Base-by-base conservation (phyloP, 2,329 filamentous ascomycete species). In the Alternaria viburni region DNA sequence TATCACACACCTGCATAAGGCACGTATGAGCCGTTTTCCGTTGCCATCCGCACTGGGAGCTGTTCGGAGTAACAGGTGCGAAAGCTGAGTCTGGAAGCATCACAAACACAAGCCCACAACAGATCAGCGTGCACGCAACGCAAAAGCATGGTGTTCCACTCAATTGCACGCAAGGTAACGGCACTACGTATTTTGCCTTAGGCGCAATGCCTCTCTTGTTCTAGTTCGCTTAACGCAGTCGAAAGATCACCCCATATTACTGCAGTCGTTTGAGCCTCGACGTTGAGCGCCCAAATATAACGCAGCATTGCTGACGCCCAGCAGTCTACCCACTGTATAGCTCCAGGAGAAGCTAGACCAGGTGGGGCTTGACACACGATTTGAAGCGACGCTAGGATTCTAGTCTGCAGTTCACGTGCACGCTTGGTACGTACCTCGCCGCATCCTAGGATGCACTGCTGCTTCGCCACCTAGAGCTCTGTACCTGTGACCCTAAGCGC, bases 361-460 rank as follows among this genome's bases (percentile, higher is more conserved):
- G 41, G 52, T 62, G 49, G 45, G 44, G 52, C 45, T 57, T 46
- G 49, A 57, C 50, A 41, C 49, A 47, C 52, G 51, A 62, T 52
- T 67, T 67, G 55, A 44, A 59, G 28, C 54, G 32, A 50, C 46
- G 59, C 63, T 55, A 67, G 50, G 36, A 28, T 57, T 54, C 32
- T 57, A 62, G 60, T 28, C 23, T 64, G 50, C 57, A 50, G 54
- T 54, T 65, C 59, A 59, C 57, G 64, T 67, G 62, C 57, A 57
- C 54, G 49, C 54, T 66, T 28, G 62, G 57, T 67, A 66, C 61
- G 59, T 68, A 69, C 64, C 59, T 66, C 59, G 57, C 62, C 41
- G 59, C 59, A 59, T 67, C 64, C 64, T 62, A 47, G 56, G 49
- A 59, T 44, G 56, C 21, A 50, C 47, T 63, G 54, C 57, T 46